Evolutionary conservation across 1,284 basidiomycete genomes (phyloP).

Genomic region (Puccinia horiana): DNA sequence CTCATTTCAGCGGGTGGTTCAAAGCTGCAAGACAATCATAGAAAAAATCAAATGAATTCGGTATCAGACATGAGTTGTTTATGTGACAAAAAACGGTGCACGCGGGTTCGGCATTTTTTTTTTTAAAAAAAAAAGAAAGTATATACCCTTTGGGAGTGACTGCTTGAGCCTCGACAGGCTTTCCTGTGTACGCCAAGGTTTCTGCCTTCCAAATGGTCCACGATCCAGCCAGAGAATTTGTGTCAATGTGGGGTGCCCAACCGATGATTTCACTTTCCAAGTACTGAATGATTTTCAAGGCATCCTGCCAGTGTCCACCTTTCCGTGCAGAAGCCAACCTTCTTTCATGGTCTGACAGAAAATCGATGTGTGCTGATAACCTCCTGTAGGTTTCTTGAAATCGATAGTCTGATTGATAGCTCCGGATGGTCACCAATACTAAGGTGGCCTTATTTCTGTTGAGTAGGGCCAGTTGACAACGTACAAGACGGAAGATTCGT

Average conservation of each 20-base stretch:
- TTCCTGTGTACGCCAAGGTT: background rate
- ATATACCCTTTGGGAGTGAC: background rate
- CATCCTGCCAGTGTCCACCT: background rate
- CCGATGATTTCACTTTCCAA: background rate
- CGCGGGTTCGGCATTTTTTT: no score
- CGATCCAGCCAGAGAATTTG: background rate
- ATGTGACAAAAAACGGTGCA: no score
- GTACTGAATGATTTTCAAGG: background rate
- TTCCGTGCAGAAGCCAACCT: background rate
- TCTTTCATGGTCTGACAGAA: background rate
- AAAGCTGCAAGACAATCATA: background rate
- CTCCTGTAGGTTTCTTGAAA: background rate
- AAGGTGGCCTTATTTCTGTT: background rate
- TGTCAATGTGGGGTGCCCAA: background rate
- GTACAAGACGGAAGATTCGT: conserved; percentile 12
- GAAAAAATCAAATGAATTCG: no score
- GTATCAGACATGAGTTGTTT: no score
- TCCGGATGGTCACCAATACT: background rate
- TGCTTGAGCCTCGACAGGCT: background rate
- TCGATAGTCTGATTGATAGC: background rate
- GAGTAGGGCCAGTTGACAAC: conserved; percentile 20
- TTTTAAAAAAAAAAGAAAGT: no score
- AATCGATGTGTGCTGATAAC: background rate
- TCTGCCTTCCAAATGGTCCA: conserved; percentile 24
- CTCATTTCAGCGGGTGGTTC: background rate